phyloP scores from a whole-genome alignment of 306 rosid species.

The Parietaria judaica region DNA sequence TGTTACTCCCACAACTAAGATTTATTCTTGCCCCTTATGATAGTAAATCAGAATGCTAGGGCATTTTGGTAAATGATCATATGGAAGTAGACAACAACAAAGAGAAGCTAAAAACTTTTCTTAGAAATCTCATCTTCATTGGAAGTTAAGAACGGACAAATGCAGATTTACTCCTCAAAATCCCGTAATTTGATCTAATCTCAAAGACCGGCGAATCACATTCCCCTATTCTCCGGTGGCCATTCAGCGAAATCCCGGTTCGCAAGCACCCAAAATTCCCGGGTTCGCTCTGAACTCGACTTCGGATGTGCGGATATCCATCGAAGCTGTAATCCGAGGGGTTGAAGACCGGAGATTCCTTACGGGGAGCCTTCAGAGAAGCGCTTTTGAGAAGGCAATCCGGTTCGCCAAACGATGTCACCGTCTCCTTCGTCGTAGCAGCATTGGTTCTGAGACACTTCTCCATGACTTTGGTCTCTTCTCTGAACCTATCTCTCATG shows the following conservation, averaged over 20 bases:
- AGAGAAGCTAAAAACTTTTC: not conserved
- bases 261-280: constrained; percentile 38
- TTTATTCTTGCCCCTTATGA: not conserved
- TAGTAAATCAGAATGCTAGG: no score
- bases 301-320: constrained; percentile 65
- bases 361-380: constrained; percentile 23
- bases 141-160: constrained; percentile 30
- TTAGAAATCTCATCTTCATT: no score
- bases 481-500: constrained; percentile 58
- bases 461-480: constrained; percentile 77
- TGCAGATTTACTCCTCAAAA: constrained; percentile 43
- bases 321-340: constrained; percentile 54
- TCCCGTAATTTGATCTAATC: constrained; percentile 36
- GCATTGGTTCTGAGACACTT: constrained; percentile 46
- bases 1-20: no score
- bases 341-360: constrained; percentile 69
- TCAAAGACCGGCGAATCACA: constrained; percentile 55
- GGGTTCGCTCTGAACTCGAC: constrained; percentile 28
- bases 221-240: constrained; percentile 24
- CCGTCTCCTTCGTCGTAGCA: constrained; percentile 31
- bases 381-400: constrained; percentile 20
- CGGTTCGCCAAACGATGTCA: constrained; percentile 36
- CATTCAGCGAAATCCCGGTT: constrained; percentile 25
- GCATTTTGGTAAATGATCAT: no score
- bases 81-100: not conserved